These are phyloP conservation scores for Fusarium nurragi DNA, from an alignment of 2,329 filamentous ascomycete genomes.

Conservation along the genomic window DNA sequence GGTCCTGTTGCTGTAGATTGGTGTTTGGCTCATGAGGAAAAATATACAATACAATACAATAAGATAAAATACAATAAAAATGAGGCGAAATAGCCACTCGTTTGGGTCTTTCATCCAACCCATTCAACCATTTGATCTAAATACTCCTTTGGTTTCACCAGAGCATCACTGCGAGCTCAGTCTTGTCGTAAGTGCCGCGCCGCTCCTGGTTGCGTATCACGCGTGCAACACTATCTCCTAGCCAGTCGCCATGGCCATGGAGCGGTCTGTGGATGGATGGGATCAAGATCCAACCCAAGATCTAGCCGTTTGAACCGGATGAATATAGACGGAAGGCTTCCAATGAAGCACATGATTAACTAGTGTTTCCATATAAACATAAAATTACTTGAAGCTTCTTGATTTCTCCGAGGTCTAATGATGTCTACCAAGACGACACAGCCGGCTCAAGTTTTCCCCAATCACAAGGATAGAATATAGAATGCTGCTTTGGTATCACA, in stretches of 20 bases:
- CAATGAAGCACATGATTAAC: background rate
- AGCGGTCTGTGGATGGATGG: slow-evolving; percentile 3
- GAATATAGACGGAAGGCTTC: background rate
- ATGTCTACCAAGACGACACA: background rate
- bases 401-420: background rate
- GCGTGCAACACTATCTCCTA: slow-evolving; percentile 11
- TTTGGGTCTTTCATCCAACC: slow-evolving; percentile 7
- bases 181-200: slow-evolving; percentile 19
- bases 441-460: background rate
- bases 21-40: background rate
- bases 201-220: slow-evolving; percentile 24
- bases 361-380: background rate
- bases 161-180: slow-evolving; percentile 17
- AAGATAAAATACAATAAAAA: no score
- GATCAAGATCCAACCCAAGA: background rate
- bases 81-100: slow-evolving; percentile 4
- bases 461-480: background rate
- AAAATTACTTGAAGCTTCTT: background rate
- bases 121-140: background rate
- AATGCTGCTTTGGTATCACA: slow-evolving; percentile 22
- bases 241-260: slow-evolving; percentile 6
- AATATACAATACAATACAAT: no score
- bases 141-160: background rate
- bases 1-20: background rate
- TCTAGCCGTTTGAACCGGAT: background rate